Base-by-base conservation (phyloP, 768 basidiomycete genomes). In the Calocybe cyanea region DNA sequence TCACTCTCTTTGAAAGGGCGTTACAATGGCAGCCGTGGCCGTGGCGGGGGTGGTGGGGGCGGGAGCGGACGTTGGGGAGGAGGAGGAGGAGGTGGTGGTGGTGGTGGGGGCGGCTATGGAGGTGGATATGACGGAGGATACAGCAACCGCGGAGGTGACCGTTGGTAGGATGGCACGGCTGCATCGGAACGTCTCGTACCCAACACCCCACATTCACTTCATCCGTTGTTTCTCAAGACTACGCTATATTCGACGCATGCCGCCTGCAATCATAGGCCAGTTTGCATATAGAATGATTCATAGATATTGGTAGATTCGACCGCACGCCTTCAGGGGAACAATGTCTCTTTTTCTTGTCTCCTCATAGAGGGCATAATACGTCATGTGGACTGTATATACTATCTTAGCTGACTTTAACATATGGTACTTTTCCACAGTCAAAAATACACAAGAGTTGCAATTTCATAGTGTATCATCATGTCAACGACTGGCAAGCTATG, bases 1-100 rank as follows among this genome's bases (percentile, higher is more conserved):
- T 28, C 11, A 18, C 33, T 10, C 51, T 0, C 48, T n/a, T n/a
- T n/a, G n/a, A n/a, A n/a, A 90, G 85, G 74, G 53, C 85, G 87
- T 20, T 88, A 81, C 36, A 71, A 77, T 41, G 70, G 77, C 10
- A 68, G 74, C 25, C 64, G 70, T n/a, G 63, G 68, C 13, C 65
- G 76, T 21, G 62, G 76, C 17, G 62, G 72, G 20, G 64, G 71
- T 18, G 65, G 72, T 25, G 66, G 73, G 7, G 64, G 67, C 3
- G 67, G 70, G n/a, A 68, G 72, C 8, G 65, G 72, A 21, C 64
- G 74, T 17, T 69, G 72, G 41, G 71, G 72, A 9, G 64, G 67
- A 15, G 70, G 75, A 23, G 72, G 76, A 5, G 69, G 76, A 2
- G 66, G 72, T 32, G 63, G 68, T 39, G 65, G 67, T 23, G 64